Conservation (phyloP, 257 asterid genomes). For the Gentiana dahurica region DNA sequence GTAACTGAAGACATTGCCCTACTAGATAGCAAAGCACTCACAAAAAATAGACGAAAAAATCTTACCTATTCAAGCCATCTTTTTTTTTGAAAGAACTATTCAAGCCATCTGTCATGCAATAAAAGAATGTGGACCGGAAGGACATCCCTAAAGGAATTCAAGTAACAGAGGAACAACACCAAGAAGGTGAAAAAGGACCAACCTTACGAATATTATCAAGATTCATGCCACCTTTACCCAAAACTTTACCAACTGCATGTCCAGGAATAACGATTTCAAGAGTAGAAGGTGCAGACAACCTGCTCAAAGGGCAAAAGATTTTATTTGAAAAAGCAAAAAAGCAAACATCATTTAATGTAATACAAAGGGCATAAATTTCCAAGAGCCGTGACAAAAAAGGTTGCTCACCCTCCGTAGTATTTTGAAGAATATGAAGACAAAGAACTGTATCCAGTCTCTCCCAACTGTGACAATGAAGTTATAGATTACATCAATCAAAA, state of each 20-base stretch:
- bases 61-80: too few species aligned
- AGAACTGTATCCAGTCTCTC: conserved; percentile 56
- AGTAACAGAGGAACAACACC: too few species aligned
- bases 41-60: too few species aligned
- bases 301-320: conserved; percentile 16
- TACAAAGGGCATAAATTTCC: conserved; percentile 4
- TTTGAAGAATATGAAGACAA: conserved; percentile 53
- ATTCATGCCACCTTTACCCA: conserved; percentile 84
- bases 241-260: conserved; percentile 72
- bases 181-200: conserved; percentile 8
- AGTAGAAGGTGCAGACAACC: conserved; percentile 70
- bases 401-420: conserved; percentile 54
- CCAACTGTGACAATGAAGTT: conserved; percentile 28
- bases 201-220: conserved; percentile 92
- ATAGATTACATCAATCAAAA: too few species aligned
- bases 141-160: too few species aligned
- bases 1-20: too few species aligned
- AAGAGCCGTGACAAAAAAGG: conserved; percentile 5
- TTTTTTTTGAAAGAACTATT: too few species aligned
- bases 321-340: too few species aligned
- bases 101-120: too few species aligned
- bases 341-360: too few species aligned
- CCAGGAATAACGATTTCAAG: conserved; percentile 84
- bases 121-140: too few species aligned
- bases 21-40: too few species aligned